A percentile compares a stretch with the other conserved stretches of the same genome.
Conservation (phyloP, 23 red algal species). For the Agarophyton chilense region DNA sequence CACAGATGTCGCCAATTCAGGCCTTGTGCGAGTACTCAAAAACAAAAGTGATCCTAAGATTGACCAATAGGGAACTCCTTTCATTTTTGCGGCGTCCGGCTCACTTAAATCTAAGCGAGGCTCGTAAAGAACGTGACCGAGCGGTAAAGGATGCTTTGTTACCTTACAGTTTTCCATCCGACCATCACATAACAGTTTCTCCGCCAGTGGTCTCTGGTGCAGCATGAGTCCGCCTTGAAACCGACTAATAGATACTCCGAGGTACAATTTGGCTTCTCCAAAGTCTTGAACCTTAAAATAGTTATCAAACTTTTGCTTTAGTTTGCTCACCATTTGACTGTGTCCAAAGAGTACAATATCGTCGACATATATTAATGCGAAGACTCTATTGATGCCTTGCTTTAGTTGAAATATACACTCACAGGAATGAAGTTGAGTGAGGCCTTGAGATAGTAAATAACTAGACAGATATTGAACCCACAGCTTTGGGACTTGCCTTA, state of each 20-base stretch:
- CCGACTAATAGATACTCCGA: background rate
- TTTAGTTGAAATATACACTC: background rate
- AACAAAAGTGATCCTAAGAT: constrained; percentile 40
- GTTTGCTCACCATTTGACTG: background rate
- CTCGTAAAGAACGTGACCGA: constrained; percentile 7
- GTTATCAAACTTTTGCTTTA: background rate
- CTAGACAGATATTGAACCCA: background rate
- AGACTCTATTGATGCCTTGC: background rate
- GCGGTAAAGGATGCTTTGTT: background rate
- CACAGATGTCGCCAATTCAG: constrained; percentile 25
- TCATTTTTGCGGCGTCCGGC: constrained; percentile 2
- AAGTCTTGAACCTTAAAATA: background rate
- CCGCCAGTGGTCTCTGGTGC: background rate
- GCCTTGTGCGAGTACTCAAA: constrained; percentile 35
- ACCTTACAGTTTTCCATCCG: background rate
- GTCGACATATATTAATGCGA: constrained; percentile 7
- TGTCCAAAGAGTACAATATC: constrained; percentile 3
- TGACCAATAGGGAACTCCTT: background rate
- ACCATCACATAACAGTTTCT: background rate
- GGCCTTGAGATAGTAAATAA: background rate
- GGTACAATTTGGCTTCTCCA: background rate
- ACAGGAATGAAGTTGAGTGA: background rate
- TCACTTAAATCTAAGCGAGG: background rate
- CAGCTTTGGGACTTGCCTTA: constrained; percentile 28
- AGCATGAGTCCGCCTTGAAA: background rate